Conservation (phyloP, 768 basidiomycete species). For the Leccinum disarticulatum region DNA sequence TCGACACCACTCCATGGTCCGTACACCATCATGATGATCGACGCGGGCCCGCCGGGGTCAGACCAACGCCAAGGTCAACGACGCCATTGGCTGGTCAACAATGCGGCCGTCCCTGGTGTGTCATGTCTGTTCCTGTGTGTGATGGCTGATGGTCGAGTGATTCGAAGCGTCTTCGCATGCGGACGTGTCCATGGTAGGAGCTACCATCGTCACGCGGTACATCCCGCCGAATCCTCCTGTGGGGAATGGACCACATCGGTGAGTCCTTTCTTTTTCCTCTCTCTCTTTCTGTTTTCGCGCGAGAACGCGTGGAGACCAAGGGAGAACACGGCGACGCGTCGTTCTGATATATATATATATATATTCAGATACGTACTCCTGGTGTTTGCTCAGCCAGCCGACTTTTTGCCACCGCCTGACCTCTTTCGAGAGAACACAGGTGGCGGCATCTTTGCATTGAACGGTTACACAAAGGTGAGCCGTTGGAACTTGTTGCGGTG, state of each 20-base stretch:
- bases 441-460: constrained; percentile 57
- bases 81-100: constrained; percentile 81
- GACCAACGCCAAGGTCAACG: constrained; percentile 59
- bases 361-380: constrained; percentile 73
- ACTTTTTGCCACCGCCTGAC: constrained; percentile 60
- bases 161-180: constrained; percentile 27
- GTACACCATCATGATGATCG: constrained; percentile 74
- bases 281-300: background rate
- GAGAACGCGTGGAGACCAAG: background rate
- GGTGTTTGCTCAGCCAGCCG: constrained; percentile 60
- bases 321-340: background rate
- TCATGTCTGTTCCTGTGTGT: constrained; percentile 1
- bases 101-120: constrained; percentile 49
- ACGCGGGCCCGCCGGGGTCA: constrained; percentile 67
- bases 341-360: too few relatives aligned
- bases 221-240: constrained; percentile 68
- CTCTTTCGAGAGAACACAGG: constrained; percentile 49
- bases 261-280: constrained; percentile 3
- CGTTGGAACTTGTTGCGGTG: background rate
- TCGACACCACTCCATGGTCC: constrained; percentile 45
- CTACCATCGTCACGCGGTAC: constrained; percentile 58
- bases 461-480: constrained; percentile 54
- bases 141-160: background rate
- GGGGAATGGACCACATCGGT: constrained; percentile 78
- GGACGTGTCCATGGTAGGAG: constrained; percentile 44